Base-by-base conservation (phyloP, 352 stramenopile species). In the Phytophthora macrochlamydospora region DNA sequence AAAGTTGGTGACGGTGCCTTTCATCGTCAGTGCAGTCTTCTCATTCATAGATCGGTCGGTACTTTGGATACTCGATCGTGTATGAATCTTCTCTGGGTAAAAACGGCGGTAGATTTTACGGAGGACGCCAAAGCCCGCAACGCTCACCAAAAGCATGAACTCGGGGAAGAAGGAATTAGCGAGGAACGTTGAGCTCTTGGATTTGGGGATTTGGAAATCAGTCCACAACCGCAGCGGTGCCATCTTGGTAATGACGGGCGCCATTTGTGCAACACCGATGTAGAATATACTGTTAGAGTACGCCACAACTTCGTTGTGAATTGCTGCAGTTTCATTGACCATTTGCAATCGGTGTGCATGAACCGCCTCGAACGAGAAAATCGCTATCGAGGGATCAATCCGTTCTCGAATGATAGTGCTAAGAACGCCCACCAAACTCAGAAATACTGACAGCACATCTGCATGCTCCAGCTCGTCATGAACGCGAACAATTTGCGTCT, bases 401-500 rank as follows among this genome's bases (percentile, higher is more conserved):
- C 59, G 51, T 51, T 67, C 59, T 24, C 51, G 59, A 1, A 67
- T 18, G 0, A 65, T 13, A 14, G 55, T 53, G 18, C 65, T 64
- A 18, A 78, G 29, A 14, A 64, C 5, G 2, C 53, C 55, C 12
- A 45, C 37, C 2, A 51, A 11, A 28, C 40, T 49, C 0, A 79
- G 42, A 29, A 65, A 75, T 0, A 76, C 18, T 13, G 56, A 51
- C 12, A 79, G 40, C 1, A 79, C 33, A 45, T 73, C 55, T 2
- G 65, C 53, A 14, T 56, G 50, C 4, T 58, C 5, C 18, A 73
- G 11, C 7, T 67, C 59, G 0, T 53, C 9, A 11, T 49, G 51
- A 12, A 58, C 35, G 5, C 37, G 37, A 12, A 65, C 57, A 18
- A 32, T 29, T 11, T 54, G 32, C 4, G 59, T 29, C 13, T 54